Evolutionary conservation across 768 basidiomycete species (phyloP), one percentile per base, ranked within the genome.

Genomic region (Phaeotremella skinneri): DNA sequence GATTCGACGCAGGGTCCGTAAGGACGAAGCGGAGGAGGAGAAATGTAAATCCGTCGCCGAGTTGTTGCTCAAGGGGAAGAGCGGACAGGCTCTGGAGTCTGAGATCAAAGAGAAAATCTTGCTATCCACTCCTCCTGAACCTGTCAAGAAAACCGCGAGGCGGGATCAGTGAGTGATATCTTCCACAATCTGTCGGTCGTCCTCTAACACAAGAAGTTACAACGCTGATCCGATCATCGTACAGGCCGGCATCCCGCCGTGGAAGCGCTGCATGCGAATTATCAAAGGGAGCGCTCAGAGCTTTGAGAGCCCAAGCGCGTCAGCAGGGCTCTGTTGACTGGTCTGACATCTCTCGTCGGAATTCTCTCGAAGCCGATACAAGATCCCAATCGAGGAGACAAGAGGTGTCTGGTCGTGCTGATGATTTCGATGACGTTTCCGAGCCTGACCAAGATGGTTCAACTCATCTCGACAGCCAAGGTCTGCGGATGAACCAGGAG

Each of bases 11-110:
- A 54, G 73, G 29, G 69, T 74, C 13, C 58, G 72, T 30, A 69
- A 73, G 41, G 74, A 75, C 32, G 66, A 69, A 43, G 74, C 72
- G 17, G 73, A 76, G 60, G 72, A 72, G 30, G 70, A 72, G 41
- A 72, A 72, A 55, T 73, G 72, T 45, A 62, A 59, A 29, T 61
- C 58, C 4, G 70, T 73, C 0, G 72, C 72, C 3, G 68, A 68
- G 13, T 50, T 76, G 32, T 51, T 73, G 49, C 49, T 73, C 37
- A 65, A 72, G 29, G 72, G 72, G 23, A 76, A 72, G 42, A 65
- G 55, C 23, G 72, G 74, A 1, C 60, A 63, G 25, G 67, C 61
- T 43, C 61, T 73, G 1, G 72, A 72, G 43, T 49, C 55, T 16
- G 74, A 70, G 56, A 67, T 72, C 55, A 58, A 68, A 56, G 67